Evolutionary conservation across 129 eudicot species (phyloP).

Genomic region (Pittosporum tobira): DNA sequence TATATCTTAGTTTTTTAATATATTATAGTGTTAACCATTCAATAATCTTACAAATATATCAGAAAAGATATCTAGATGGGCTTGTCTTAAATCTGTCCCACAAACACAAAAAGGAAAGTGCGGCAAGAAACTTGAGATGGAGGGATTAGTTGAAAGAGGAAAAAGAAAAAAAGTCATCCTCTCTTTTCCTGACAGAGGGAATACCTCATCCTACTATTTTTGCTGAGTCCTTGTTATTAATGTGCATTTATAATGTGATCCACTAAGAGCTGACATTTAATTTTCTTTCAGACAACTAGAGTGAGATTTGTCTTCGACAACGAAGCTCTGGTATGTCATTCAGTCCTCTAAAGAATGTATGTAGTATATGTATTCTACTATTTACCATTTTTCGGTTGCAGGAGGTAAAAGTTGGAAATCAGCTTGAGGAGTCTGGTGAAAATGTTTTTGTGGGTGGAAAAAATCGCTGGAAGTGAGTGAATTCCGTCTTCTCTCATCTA

Average conservation of each 20-base stretch:
- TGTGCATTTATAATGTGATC: neutral
- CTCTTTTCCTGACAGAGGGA: too few relatives aligned
- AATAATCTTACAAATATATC: too few relatives aligned
- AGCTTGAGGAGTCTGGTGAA: conserved; percentile 87
- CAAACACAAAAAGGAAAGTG: too few relatives aligned
- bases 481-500: neutral
- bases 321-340: conserved; percentile 66
- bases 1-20: too few relatives aligned
- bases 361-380: conserved; percentile 1
- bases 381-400: conserved; percentile 21
- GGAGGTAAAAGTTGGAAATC: conserved; percentile 85
- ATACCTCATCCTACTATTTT: too few relatives aligned
- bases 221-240: neutral
- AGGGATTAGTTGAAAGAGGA: too few relatives aligned
- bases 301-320: conserved; percentile 93
- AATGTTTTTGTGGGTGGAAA: conserved; percentile 95
- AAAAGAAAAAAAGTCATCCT: too few relatives aligned
- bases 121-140: too few relatives aligned
- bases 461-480: conserved; percentile 96
- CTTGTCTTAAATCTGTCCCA: too few relatives aligned
- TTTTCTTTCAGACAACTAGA: conserved; percentile 70
- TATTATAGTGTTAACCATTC: too few relatives aligned
- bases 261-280: conserved; percentile 1
- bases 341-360: conserved; percentile 10
- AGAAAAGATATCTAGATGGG: too few relatives aligned